A percentile compares a stretch with the other conserved stretches of the same genome.
phyloP scores from a whole-genome alignment of 257 asterid genomes.

The Salvia miltiorrhiza region DNA sequence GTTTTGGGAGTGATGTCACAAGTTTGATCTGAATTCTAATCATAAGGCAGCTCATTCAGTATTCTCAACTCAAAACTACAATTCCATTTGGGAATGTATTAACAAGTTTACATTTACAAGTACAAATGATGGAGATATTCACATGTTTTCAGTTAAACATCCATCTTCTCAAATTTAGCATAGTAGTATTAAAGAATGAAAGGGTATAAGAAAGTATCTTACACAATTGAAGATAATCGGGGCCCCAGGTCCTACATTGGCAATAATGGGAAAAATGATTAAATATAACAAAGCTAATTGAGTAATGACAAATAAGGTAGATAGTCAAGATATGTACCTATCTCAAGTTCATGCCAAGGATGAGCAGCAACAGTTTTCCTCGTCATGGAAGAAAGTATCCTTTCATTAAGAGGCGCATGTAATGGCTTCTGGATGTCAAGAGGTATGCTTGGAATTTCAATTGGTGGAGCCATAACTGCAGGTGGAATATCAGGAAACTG shows the following conservation, averaged over 20 bases:
- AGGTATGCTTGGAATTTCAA: conserved; percentile 38
- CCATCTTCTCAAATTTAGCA: conserved; percentile 9
- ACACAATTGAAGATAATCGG: conserved; percentile 84
- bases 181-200: neutral
- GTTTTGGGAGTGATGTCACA: neutral
- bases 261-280: conserved; percentile 14
- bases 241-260: conserved; percentile 81
- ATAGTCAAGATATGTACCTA: conserved; percentile 44
- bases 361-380: conserved; percentile 91
- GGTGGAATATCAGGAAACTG: conserved; percentile 21
- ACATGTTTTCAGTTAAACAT: neutral
- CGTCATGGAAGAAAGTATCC: conserved; percentile 79
- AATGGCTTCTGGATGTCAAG: conserved; percentile 30
- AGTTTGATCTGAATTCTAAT: neutral
- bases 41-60: conserved; percentile 2
- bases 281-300: neutral
- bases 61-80: conserved; percentile 10
- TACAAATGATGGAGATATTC: neutral
- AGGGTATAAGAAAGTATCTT: conserved; percentile 32
- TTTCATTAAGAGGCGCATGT: conserved; percentile 74
- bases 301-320: conserved; percentile 1
- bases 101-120: neutral
- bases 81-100: neutral
- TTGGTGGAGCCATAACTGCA: conserved; percentile 60
- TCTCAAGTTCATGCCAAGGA: conserved; percentile 99